Base-by-base conservation (phyloP, 306 rosid species). In the Alnus rubra region DNA sequence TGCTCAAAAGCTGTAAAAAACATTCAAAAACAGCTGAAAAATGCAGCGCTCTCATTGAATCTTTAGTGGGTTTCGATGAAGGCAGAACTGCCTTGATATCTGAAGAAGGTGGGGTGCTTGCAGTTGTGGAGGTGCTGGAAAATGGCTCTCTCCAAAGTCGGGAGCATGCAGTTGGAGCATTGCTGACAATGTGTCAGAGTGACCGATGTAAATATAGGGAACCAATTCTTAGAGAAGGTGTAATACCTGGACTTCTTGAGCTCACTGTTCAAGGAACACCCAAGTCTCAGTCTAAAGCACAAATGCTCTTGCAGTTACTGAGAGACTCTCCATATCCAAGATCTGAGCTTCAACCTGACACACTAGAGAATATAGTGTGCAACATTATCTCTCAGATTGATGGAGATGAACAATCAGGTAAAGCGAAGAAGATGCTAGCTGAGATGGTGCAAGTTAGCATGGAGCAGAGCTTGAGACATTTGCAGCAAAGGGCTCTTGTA, bases 361-460 rank as follows among this genome's bases (percentile, higher is more conserved):
- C 99, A 0, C 88, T 94, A 6, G 99, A 95, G 89, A 95, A 95
- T 65, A 91, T 95, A 44, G 98, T 94, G 2, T 91, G 94, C 86
- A 91, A 91, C 87, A 95, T 95, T 64, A 95, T 95, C 77, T 93
- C 97, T 1, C 97, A 87, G 85, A 93, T 95, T 49, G 98, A 95
- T 55, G 96, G 96, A 50, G 98, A 91, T 45, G 98, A 95, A 23
- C 99, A 95, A 74, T 84, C 92, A 4, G 85, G 91, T 55, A 95
- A 93, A 68, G 99, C 99, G 6, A 93, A 93, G 91, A 95, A 95
- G 82, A 93, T 93, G 96, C 88, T 95, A 28, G 93, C 99, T 16
- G 99, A 95, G 85, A 95, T 95, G 99, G 98, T 95, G 39, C 99
- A 95, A 90, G 98, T 95, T 45, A 95, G 99, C 86, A 95, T 95